phyloP scores from a whole-genome alignment of 805 yeast genomes.

The Yamadazyma philogaea region DNA sequence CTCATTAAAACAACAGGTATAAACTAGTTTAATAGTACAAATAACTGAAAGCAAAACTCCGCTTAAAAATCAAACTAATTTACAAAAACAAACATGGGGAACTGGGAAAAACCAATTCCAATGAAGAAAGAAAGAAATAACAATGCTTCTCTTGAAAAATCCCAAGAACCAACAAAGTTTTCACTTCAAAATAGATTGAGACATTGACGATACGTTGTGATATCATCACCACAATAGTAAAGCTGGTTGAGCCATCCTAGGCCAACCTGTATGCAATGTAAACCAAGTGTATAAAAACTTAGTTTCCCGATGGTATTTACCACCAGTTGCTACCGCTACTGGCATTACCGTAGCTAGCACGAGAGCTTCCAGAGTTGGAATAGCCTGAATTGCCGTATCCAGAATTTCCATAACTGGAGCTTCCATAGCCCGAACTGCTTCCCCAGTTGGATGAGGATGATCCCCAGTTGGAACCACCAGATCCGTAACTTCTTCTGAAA shows the following conservation, averaged over 20 bases:
- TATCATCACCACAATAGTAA: conserved; percentile 1
- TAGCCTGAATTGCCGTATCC: conserved; percentile 17
- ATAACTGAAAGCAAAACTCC: conserved; percentile 10
- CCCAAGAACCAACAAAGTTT: conserved; percentile 4
- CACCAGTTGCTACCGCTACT: conserved; percentile 40
- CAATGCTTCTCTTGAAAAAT: conserved; percentile 4
- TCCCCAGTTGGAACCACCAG: conserved; percentile 24
- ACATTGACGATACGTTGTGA: conserved; percentile 13
- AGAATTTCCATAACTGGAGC: conserved; percentile 14
- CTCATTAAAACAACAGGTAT: conserved; percentile 5
- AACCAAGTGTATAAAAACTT: conserved; percentile 9
- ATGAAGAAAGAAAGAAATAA: conserved; percentile 9
- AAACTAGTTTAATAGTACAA: conserved; percentile 9
- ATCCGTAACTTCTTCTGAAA: conserved; percentile 49
- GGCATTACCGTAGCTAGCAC: conserved; percentile 22
- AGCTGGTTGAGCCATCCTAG: neutral
- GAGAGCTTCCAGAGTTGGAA: conserved; percentile 13
- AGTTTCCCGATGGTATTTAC: conserved; percentile 19
- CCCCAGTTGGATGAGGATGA: conserved; percentile 12
- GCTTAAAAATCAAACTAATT: conserved; percentile 12
- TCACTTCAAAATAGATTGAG: conserved; percentile 13
- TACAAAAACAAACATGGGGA: conserved; percentile 13
- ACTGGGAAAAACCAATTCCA: conserved; percentile 17
- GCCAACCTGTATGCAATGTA: conserved; percentile 6
- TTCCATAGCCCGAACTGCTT: conserved; percentile 16